A percentile compares a stretch with the other conserved stretches of the same genome.
Conservation (phyloP, 1,284 basidiomycete genomes). For the Boletus austroedulis region DNA sequence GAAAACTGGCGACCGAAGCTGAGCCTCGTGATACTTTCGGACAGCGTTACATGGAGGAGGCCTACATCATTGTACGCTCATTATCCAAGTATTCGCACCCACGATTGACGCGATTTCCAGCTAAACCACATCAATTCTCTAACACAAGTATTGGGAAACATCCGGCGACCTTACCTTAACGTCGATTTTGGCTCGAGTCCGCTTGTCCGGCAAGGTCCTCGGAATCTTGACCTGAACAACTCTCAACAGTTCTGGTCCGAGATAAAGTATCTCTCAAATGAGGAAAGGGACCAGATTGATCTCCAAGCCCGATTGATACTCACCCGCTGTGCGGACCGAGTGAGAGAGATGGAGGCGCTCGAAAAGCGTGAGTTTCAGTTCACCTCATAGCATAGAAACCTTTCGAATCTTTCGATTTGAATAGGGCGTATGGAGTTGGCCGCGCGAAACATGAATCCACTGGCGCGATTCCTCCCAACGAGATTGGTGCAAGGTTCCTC, state of each 20-base stretch:
- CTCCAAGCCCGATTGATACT: slow-evolving; percentile 82
- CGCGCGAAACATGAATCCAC: slow-evolving; percentile 57
- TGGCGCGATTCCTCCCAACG: slow-evolving; percentile 63
- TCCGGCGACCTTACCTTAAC: slow-evolving; percentile 79
- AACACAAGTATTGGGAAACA: slow-evolving; percentile 61
- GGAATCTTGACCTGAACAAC: slow-evolving; percentile 54
- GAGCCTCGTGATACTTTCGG: slow-evolving; percentile 46
- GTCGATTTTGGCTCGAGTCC: slow-evolving; percentile 58
- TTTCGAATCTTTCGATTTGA: slow-evolving; percentile 12
- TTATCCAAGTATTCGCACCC: background rate
- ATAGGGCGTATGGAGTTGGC: slow-evolving; percentile 65
- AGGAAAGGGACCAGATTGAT: slow-evolving; percentile 89
- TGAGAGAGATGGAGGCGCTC: slow-evolving; percentile 79
- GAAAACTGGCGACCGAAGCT: slow-evolving; percentile 42
- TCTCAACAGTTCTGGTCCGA: slow-evolving; percentile 60
- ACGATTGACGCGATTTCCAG: slow-evolving; percentile 37
- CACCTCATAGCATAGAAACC: slow-evolving; percentile 5
- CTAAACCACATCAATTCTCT: slow-evolving; percentile 70
- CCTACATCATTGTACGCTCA: slow-evolving; percentile 64
- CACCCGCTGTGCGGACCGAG: slow-evolving; percentile 76
- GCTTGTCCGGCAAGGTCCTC: slow-evolving; percentile 47
- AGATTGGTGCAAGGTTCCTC: slow-evolving; percentile 61
- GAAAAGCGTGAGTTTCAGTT: slow-evolving; percentile 68
- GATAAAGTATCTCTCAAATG: slow-evolving; percentile 73
- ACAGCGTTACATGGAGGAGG: slow-evolving; percentile 69